phyloP scores from a whole-genome alignment of 177 flowering plant species.

The Vitis hybrid region DNA sequence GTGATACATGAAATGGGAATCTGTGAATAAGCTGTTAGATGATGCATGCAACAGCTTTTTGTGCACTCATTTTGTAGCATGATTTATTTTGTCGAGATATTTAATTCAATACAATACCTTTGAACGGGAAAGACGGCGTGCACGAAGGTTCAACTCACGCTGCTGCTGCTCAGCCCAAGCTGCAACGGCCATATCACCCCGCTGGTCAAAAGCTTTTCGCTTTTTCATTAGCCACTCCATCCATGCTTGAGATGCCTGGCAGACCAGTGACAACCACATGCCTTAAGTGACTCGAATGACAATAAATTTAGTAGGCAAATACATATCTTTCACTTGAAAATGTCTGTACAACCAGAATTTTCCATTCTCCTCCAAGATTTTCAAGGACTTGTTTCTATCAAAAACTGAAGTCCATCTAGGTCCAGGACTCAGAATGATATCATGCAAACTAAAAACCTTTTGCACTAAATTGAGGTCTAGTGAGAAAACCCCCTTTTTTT shows the following conservation, averaged over 20 bases:
- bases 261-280: neutral
- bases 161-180: constrained; percentile 99
- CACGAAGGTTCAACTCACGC: constrained; percentile 84
- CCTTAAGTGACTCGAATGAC: neutral
- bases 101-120: constrained; percentile 50
- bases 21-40: too few relatives aligned
- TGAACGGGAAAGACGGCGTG: constrained; percentile 83
- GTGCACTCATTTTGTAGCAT: neutral
- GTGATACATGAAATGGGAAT: too few relatives aligned
- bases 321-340: neutral
- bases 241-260: constrained; percentile 98
- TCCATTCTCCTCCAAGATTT: neutral
- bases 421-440: neutral
- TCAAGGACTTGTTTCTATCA: neutral
- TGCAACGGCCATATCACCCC: constrained; percentile 96
- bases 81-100: neutral
- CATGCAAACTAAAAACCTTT: too few relatives aligned
- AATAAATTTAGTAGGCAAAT: neutral
- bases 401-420: neutral
- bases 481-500: too few relatives aligned
- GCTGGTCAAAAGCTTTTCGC: constrained; percentile 93
- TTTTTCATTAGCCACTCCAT: constrained; percentile 96
- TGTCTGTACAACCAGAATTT: neutral
- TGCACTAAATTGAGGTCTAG: neutral
- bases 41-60: too few relatives aligned